Conservation (phyloP, 2,329 filamentous ascomycete genomes). For the Phialophora verrucosa region DNA sequence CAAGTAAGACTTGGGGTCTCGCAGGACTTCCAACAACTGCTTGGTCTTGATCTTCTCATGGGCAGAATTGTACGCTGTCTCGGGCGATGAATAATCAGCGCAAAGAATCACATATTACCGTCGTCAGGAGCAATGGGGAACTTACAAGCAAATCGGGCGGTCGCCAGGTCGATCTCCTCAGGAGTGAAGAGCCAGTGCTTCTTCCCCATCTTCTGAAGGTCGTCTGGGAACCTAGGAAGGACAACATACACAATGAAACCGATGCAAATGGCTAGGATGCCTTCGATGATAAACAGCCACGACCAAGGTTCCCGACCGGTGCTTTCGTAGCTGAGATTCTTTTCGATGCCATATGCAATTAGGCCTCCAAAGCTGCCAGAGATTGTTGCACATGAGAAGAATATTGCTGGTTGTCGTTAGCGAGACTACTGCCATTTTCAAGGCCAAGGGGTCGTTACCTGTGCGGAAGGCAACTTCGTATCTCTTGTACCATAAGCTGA, state of each 20-base stretch:
- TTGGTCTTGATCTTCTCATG: neutral
- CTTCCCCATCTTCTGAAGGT: neutral
- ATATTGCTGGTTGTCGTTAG: slow-evolving; percentile 11
- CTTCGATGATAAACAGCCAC: slow-evolving; percentile 72
- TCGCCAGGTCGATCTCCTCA: neutral
- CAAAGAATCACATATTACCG: neutral
- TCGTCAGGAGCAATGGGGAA: neutral
- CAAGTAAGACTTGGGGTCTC: neutral
- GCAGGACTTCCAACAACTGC: neutral
- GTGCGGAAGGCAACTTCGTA: slow-evolving; percentile 19
- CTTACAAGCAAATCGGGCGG: neutral
- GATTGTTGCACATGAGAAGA: slow-evolving; percentile 66
- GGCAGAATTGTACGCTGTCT: neutral
- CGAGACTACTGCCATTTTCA: neutral
- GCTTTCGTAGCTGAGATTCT: slow-evolving; percentile 59
- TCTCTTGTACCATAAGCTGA: slow-evolving; percentile 18
- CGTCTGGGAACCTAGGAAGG: neutral
- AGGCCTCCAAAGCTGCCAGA: slow-evolving; percentile 74
- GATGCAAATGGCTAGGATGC: neutral
- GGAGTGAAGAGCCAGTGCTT: slow-evolving; percentile 3
- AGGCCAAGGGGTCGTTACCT: neutral
- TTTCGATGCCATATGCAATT: slow-evolving; percentile 67
- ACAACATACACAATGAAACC: neutral
- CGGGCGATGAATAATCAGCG: neutral
- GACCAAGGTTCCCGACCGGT: slow-evolving; percentile 63